Percentiles rank a stretch among this genome's conserved stretches.
Conservation (phyloP, 2,329 filamentous ascomycete species). For the Fusarium nygamai region DNA sequence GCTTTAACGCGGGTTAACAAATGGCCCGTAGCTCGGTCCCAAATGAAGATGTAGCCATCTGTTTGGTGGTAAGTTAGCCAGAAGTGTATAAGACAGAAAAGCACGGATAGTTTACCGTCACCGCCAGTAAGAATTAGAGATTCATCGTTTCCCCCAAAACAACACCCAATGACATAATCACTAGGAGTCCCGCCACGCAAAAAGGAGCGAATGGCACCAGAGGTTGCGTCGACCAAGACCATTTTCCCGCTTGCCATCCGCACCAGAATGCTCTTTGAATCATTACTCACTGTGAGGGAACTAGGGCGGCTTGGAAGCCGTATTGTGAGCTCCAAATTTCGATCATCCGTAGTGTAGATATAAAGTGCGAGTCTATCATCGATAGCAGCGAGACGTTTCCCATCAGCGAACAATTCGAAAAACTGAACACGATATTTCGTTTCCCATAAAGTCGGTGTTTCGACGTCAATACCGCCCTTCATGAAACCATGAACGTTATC, state of each 20-base stretch:
- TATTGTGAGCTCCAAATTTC: background rate
- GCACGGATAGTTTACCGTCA: fast-evolving
- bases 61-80: fast-evolving
- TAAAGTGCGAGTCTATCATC: background rate
- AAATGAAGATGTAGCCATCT: background rate
- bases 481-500: background rate
- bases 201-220: fast-evolving
- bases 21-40: background rate
- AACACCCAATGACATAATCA: background rate
- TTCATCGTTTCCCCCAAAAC: background rate
- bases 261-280: background rate
- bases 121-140: background rate
- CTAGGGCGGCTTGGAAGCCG: background rate
- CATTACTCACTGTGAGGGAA: fast-evolving
- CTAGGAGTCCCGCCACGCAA: background rate
- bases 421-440: background rate
- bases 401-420: background rate
- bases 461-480: background rate
- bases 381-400: background rate
- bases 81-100: fast-evolving
- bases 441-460: background rate
- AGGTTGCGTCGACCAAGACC: background rate
- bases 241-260: background rate
- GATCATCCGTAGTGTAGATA: background rate
- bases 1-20: background rate